phyloP scores from a whole-genome alignment of 192 early-diverging fungal species.

The Mortierella alpina region DNA sequence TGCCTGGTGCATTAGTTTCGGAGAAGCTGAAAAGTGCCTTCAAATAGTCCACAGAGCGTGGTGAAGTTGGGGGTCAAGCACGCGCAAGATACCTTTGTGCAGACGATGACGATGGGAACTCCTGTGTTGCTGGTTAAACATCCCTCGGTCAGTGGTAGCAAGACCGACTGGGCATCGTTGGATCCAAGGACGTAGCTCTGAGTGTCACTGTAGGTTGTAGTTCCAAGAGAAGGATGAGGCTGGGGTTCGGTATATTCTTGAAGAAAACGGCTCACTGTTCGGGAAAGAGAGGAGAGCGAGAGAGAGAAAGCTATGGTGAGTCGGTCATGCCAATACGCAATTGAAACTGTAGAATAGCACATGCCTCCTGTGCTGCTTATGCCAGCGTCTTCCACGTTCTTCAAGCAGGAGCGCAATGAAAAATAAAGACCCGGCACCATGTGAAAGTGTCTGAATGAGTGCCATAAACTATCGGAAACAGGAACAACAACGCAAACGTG shows the following conservation, averaged over 20 bases:
- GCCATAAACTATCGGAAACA: neutral
- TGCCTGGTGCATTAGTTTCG: neutral
- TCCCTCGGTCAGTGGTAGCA: conserved; percentile 81
- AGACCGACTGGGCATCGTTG: conserved; percentile 60
- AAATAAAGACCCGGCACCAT: conserved; percentile 14
- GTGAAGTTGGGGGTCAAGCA: neutral
- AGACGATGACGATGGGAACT: conserved; percentile 90
- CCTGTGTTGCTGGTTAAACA: conserved; percentile 88
- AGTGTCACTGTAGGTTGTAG: conserved; percentile 42
- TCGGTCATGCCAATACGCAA: neutral
- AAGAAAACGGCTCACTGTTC: conserved; percentile 72
- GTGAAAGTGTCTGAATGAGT: conserved; percentile 36
- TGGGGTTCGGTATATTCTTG: conserved; percentile 78
- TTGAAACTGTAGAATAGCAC: neutral
- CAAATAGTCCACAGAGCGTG: neutral
- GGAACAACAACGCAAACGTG: neutral
- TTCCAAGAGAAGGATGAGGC: conserved; percentile 41
- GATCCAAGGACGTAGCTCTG: conserved; percentile 40
- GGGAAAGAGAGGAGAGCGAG: neutral
- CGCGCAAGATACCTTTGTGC: conserved; percentile 73
- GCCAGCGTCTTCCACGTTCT: too few relatives aligned
- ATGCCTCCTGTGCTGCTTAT: conserved; percentile 1
- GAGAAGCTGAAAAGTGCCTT: neutral
- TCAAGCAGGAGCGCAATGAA: neutral
- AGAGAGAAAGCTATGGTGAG: neutral